Base-by-base conservation (phyloP, 2,329 filamentous ascomycete genomes). In the Fusarium sp. region DNA sequence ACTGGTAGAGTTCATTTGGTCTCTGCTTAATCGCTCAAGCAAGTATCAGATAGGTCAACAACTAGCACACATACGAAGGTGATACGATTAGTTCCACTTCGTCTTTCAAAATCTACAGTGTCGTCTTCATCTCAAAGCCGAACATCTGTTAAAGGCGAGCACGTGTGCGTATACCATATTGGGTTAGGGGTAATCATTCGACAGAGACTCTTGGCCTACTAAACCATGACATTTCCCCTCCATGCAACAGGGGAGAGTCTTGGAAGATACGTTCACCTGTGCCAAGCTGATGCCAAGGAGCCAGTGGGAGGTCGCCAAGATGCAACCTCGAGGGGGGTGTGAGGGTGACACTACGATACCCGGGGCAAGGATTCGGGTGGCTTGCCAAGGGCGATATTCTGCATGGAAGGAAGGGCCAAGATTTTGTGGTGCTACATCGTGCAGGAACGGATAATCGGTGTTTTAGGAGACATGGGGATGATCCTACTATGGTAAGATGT, bases 311-410 rank as follows among this genome's bases (percentile, higher is more conserved):
- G 0, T 9, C 8, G 64, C 35, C 45, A 56, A 56, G 48, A 16
- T 64, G 33, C 24, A 62, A 29, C 11, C 5, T n/a, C 10, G 43
- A 14, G 60, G 43, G 41, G 43, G 56, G 48, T 35, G 31, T 52
- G 24, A 43, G 31, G n/a, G 33, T 27, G 70, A 58, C 58, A 48
- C 27, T 33, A 22, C 16, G n/a, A 61, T 61, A 11, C 37, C 16
- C 10, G 41, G 27, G 27, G 10, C 14, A 73, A 61, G 39, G 27
- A 8, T 13, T 22, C 5, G 10, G 31, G 31, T 11, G 50, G 33
- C 22, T 43, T 60, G 62, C 70, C 70, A 71, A 68, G 67, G 29
- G 14, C 5, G 31, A 31, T 31, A 59, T 63, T 37, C 5, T 24
- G 22, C 14, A 13, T 27, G 22, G 5, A 24, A 22, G 16, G 22